Percentiles rank a stretch among this genome's conserved stretches.
Evolutionary conservation across 257 asterid genomes (phyloP).

Genomic region (Solanum dulcamara): DNA sequence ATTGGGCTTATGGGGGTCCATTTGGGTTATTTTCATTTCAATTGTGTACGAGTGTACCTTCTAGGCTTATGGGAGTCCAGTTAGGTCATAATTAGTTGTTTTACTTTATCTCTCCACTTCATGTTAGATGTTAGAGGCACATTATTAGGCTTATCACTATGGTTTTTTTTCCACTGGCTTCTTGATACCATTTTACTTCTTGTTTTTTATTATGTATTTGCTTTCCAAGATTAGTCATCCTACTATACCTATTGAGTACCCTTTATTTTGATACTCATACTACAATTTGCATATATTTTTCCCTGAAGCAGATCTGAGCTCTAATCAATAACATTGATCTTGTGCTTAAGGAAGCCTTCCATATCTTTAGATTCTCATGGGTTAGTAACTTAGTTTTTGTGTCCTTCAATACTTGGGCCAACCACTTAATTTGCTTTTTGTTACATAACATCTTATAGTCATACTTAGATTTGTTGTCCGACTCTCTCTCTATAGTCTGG

Average conservation of each 20-base stretch:
- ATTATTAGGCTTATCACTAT: neutral
- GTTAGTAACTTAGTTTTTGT: too few species aligned
- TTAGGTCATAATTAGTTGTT: neutral
- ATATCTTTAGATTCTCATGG: too few species aligned
- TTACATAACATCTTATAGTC: too few species aligned
- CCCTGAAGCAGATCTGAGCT: too few species aligned
- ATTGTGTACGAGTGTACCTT: neutral
- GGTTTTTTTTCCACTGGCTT: neutral
- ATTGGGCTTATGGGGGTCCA: neutral
- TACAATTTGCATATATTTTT: too few species aligned
- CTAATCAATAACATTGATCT: too few species aligned
- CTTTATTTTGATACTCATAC: neutral
- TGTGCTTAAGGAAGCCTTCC: too few species aligned
- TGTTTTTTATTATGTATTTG: neutral
- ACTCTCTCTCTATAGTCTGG: too few species aligned
- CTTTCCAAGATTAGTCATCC: neutral
- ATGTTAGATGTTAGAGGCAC: neutral
- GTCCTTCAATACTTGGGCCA: too few species aligned
- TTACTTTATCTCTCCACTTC: neutral
- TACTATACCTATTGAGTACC: neutral
- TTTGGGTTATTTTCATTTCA: neutral
- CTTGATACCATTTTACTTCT: neutral
- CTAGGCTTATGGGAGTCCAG: neutral
- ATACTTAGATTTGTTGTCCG: too few species aligned
- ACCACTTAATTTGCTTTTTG: too few species aligned